Evolutionary conservation across 164 flowering plant species (phyloP).

Genomic region (Magnolia sinica): DNA sequence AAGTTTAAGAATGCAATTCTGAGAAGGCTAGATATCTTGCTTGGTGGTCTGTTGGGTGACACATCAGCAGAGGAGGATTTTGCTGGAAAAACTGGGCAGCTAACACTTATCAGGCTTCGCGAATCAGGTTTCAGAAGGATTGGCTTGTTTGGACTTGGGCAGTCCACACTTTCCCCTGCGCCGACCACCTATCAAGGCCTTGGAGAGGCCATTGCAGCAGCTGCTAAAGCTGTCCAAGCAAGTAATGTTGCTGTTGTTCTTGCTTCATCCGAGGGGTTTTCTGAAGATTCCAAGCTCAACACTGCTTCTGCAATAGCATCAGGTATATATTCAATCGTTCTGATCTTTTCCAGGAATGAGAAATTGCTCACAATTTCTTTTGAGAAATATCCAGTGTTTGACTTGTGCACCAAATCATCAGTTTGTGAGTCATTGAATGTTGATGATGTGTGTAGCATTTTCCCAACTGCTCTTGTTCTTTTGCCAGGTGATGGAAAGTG

Average conservation of each 20-base stretch:
- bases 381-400: neutral
- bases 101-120: slow-evolving; percentile 68
- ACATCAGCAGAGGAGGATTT: slow-evolving; percentile 90
- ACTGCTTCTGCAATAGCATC: slow-evolving; percentile 77
- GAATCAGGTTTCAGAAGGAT: slow-evolving; percentile 77
- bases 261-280: slow-evolving; percentile 64
- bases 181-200: slow-evolving; percentile 34
- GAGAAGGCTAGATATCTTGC: slow-evolving; percentile 55
- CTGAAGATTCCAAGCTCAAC: slow-evolving; percentile 53
- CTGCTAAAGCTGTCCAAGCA: slow-evolving; percentile 81
- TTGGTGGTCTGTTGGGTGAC: slow-evolving; percentile 78
- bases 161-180: slow-evolving; percentile 25
- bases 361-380: neutral
- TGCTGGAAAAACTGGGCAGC: slow-evolving; percentile 86
- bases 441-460: neutral
- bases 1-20: slow-evolving; percentile 65
- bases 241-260: slow-evolving; percentile 61
- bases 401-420: neutral
- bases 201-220: slow-evolving; percentile 72
- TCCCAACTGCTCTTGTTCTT: neutral
- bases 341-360: neutral
- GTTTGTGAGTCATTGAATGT: neutral
- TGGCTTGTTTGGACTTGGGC: slow-evolving; percentile 82
- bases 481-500: neutral
- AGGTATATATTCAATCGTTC: slow-evolving; percentile 35